Evolutionary conservation across 2,329 filamentous ascomycete genomes (phyloP), one percentile per base, ranked within the genome.

Genomic region (Tolypocladium nubicola): DNA sequence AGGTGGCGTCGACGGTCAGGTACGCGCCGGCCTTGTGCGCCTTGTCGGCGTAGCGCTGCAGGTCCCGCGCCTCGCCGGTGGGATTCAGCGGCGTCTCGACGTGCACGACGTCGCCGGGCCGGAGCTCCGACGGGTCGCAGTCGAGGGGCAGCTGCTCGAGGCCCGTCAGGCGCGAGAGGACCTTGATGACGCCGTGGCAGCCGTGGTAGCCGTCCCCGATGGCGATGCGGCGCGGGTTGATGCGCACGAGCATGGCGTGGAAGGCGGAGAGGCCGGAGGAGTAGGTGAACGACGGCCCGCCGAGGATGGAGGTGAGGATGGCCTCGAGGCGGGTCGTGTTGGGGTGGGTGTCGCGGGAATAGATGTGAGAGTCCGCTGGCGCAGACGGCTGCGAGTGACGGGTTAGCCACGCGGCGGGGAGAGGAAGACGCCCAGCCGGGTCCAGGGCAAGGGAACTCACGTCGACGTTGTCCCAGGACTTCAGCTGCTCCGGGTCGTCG

Each of bases 1-100:
- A 97, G 0, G 94, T 99, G 2, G 89, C 85, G 72, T 99, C 94
- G 1, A 97, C 88, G 14, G 87, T 87, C 53, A 97, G 77, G 57
- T 83, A 83, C 10, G 90, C 91, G 9, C 92, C 91, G 7, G 81
- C 75, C 6, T 76, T 76, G 66, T 87, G 86, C 1, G 94, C 94
- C 63, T 84, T 82, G 3, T 82, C 76, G 0, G 90, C 89, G 70
- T 88, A 96, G 56, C 76, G 73, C 39, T 78, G 76, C 35, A 99
- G 85, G 65, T 90, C 78, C 63, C 83, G 86, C 1, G 91, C 91
- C 65, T 87, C 86, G 54, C 94, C 94, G 1, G 87, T 87, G 0
- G 94, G 94, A 72, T 99, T 99, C 43, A 97, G 78, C 0, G 94
- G 94, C 5, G 93, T 97, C 75, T 99, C 94, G 54, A 97, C 79